These are phyloP conservation scores for Stachybotrys elegans DNA, from an alignment of 2,329 filamentous ascomycete genomes.

Conservation along the genomic window DNA sequence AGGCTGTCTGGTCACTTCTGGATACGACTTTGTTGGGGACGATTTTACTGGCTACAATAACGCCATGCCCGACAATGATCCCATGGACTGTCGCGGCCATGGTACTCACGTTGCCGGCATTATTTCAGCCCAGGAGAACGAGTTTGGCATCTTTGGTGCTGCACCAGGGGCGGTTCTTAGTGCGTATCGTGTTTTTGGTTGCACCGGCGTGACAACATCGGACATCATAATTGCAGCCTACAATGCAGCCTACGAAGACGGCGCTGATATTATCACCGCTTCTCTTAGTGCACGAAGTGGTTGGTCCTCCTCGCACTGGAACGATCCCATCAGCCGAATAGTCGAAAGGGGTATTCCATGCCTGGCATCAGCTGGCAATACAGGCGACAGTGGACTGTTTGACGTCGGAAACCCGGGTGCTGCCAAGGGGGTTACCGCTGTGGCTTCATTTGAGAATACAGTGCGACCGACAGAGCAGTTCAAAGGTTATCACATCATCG, in stretches of 20 bases:
- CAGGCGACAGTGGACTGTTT: neutral
- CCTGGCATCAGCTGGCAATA: neutral
- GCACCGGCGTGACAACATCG: constrained; percentile 31
- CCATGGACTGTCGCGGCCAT: constrained; percentile 49
- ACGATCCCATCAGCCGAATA: neutral
- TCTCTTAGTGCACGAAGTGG: constrained; percentile 31
- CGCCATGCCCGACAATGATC: constrained; percentile 39
- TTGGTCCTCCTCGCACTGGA: neutral
- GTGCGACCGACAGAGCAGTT: constrained; percentile 31
- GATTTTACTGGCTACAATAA: neutral
- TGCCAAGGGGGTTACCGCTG: constrained; percentile 34
- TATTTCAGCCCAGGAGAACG: constrained; percentile 47
- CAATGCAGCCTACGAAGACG: constrained; percentile 50
- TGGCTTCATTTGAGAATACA: constrained; percentile 37
- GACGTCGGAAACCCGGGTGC: constrained; percentile 23
- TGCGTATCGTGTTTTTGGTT: constrained; percentile 50
- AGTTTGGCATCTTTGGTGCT: constrained; percentile 46
- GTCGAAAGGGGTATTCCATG: neutral
- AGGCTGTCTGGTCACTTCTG: constrained; percentile 49
- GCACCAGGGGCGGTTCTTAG: constrained; percentile 49
- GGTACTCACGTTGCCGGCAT: constrained; percentile 56
- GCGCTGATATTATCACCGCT: constrained; percentile 46
- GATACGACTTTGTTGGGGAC: constrained; percentile 25
- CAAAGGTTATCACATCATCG: constrained; percentile 29
- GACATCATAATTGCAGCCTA: constrained; percentile 53